Conservation (phyloP, 2,329 filamentous ascomycete species). For the Talaromyces sp. region DNA sequence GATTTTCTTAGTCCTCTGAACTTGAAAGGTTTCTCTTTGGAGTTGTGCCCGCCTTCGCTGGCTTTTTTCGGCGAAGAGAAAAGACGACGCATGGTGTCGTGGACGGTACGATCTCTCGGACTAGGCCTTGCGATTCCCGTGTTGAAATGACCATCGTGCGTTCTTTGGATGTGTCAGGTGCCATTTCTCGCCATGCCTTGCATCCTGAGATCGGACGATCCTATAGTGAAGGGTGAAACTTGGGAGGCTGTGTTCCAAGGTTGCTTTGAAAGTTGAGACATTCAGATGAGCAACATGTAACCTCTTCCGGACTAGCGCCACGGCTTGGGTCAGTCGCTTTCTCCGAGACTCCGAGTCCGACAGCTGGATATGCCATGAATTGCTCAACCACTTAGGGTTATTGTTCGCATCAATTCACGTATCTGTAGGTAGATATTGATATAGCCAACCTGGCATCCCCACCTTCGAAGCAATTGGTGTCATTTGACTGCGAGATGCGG, state of each 20-base stretch:
- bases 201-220: background rate
- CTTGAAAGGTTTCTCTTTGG: constrained; percentile 30
- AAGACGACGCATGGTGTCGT: constrained; percentile 34
- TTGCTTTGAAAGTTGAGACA: constrained; percentile 4
- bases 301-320: constrained; percentile 4
- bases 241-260: constrained; percentile 3
- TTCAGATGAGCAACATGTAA: background rate
- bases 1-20: constrained; percentile 26
- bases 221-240: constrained; percentile 3
- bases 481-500: background rate
- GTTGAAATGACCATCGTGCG: constrained; percentile 6
- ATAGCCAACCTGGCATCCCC: no score
- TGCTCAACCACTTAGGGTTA: background rate
- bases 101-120: background rate
- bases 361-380: background rate
- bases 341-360: constrained; percentile 4
- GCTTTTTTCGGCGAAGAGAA: constrained; percentile 28
- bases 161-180: background rate
- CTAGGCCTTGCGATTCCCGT: background rate
- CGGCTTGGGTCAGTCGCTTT: background rate
- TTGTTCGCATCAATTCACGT: background rate
- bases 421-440: background rate
- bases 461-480: background rate
- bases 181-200: constrained; percentile 2
- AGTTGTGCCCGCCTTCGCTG: constrained; percentile 33